Evolutionary conservation across 768 basidiomycete species (phyloP), one percentile per base, ranked within the genome.

Genomic region (Macrolepiota fuliginosa): DNA sequence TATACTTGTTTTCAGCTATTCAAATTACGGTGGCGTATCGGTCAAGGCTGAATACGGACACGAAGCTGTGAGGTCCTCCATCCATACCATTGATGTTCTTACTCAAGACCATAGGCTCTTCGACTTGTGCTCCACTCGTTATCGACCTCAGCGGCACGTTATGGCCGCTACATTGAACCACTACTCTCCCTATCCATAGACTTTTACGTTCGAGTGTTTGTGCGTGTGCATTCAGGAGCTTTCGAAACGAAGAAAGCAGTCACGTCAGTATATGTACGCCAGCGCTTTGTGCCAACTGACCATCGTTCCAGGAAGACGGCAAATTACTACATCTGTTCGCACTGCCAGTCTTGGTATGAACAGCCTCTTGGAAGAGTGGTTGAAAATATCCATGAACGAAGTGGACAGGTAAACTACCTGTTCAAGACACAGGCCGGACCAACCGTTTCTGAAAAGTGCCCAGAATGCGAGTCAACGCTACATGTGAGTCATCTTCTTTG

Each of bases 41-140:
- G 81, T 91, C 27, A 94, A 92, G 69, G 88, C 91, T n/a, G 96
- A 97, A 74, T 99, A 93, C 72, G 90, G 88, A 63, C 96, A 99
- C 69, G 96, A 99, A 83, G 88, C 85, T 42, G 96, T 92, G 74
- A 62, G 90, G 72, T 19, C 19, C 25, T 45, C 54, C 46, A 47
- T 56, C 39, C 54, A 12, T 62, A 54, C 59, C 4, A 50, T 66
- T 42, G n/a, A 4, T 46, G 47, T 54, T n/a, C 11, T 24, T 54
- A 57, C 47, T 55, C 25, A 54, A n/a, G 39, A 29, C 22, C n/a
- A 35, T 66, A 96, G 92, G 92, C 94, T 24, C 84, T 99, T 27
- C 88, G 97, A 19, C 82, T 99, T 1, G 89, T 98, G n/a, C 81
- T 99, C 5, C 84, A 96, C 71, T 79, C 91, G 0, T 74, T 98